Evolutionary conservation across 2,329 filamentous ascomycete species (phyloP).

Genomic region (Orbilia brochopaga): DNA sequence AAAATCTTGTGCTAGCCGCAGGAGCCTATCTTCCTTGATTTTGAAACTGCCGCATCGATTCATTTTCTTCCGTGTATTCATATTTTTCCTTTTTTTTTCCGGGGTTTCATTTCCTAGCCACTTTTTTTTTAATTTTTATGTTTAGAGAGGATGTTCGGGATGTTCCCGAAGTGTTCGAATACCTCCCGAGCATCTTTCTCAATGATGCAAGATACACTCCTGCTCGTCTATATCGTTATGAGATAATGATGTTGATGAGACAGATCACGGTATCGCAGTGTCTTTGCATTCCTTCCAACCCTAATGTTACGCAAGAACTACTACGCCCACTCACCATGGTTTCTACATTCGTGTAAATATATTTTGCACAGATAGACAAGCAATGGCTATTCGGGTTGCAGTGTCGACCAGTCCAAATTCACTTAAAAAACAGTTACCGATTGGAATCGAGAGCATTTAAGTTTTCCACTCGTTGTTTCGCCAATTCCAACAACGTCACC

Average conservation of each 20-base stretch:
- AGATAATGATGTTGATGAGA: no score
- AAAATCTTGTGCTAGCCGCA: conserved; percentile 84
- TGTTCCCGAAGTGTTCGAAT: conserved; percentile 36
- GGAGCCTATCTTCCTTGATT: conserved; percentile 51
- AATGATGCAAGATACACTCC: background rate
- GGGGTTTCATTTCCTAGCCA: conserved; percentile 14
- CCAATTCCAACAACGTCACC: background rate
- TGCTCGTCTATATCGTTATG: no score
- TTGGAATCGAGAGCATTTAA: no score
- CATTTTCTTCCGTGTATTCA: conserved; percentile 57
- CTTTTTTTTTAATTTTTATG: background rate
- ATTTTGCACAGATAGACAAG: no score
- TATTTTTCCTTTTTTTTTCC: conserved; percentile 59
- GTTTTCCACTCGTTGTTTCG: background rate
- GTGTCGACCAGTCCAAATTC: no score
- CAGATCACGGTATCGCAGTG: background rate
- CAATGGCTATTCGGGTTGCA: no score
- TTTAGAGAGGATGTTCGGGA: conserved; percentile 1
- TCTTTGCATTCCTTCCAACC: no score
- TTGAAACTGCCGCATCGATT: no score
- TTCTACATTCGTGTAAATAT: no score
- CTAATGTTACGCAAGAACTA: no score
- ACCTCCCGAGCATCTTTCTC: conserved; percentile 11
- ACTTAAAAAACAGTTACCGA: no score
- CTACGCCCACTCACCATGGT: no score